These are phyloP conservation scores for Pyrus communis DNA, from an alignment of 306 rosid species.

Conservation along the genomic window DNA sequence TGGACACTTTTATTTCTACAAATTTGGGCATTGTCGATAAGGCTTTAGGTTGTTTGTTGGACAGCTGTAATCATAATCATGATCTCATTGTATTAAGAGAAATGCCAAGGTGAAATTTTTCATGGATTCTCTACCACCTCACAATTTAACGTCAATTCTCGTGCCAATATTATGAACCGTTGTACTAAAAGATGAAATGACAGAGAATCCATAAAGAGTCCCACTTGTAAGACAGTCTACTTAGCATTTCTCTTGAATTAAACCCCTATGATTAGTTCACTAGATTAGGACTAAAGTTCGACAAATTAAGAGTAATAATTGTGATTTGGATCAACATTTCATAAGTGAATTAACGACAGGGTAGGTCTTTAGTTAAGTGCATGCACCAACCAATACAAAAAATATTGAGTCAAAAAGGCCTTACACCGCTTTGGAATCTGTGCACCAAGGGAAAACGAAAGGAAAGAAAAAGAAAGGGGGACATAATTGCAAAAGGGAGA, in stretches of 20 bases:
- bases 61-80: too few species aligned
- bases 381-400: constrained; percentile 17
- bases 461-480: neutral
- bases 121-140: too few species aligned
- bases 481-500: neutral
- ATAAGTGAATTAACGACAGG: constrained; percentile 6
- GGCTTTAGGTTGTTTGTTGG: too few species aligned
- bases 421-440: constrained; percentile 49
- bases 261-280: neutral
- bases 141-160: too few species aligned
- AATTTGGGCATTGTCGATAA: too few species aligned
- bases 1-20: too few species aligned
- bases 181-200: too few species aligned
- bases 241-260: neutral
- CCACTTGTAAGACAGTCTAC: too few species aligned
- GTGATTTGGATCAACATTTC: neutral
- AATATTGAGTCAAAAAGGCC: constrained; percentile 37
- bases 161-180: too few species aligned
- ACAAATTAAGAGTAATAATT: neutral
- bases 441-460: constrained; percentile 19
- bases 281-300: neutral
- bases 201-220: too few species aligned
- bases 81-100: too few species aligned
- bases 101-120: too few species aligned
- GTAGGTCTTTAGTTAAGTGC: constrained; percentile 12